Base-by-base conservation (phyloP, 106 monocot genomes). In the Iris macrosiphon region DNA sequence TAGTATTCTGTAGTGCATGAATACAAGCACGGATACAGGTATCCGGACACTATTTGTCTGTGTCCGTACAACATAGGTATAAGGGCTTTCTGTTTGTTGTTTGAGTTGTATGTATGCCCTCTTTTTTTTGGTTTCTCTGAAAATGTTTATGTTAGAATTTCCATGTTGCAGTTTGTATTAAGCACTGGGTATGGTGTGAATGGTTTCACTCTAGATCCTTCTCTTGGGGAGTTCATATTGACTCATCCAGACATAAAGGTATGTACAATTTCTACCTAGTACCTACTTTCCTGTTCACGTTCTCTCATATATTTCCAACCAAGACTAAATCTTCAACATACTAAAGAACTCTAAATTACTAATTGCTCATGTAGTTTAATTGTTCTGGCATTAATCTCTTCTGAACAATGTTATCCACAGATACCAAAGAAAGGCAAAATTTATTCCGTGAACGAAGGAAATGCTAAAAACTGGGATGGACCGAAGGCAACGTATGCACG, bases 381-480 rank as follows among this genome's bases (percentile, higher is more conserved):
- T n/a, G n/a, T n/a, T n/a, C n/a, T n/a, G n/a, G n/a, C n/a, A n/a
- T n/a, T n/a, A n/a, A n/a, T n/a, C n/a, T n/a, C n/a, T n/a, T n/a
- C n/a, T n/a, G n/a, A n/a, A n/a, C n/a, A n/a, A n/a, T n/a, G n/a
- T n/a, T n/a, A n/a, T n/a, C n/a, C 73, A 24, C 60, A 98, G 98
- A 84, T 98, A 61, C 98, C 98, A 34, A 87, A 72, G 70, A 98
- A 78, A 73, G 98, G 91, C 8, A 91, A 87, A 56, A 87, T 98
- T 57, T 98, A 98, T 65, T 98, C 98, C 23, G 91, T 98, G 14
- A 98, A 98, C 60, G 98, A 98, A 79, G 98, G 98, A 40, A 98
- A 98, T 76, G 98, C 98, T 15, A 87, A 84, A 59, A 98, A 98
- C 45, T 98, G 98, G 98, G 98, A 98, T 67, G 77, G 4, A 35